phyloP scores from a whole-genome alignment of 192 early-diverging fungal species.

The Entomortierella chlamydospora region DNA sequence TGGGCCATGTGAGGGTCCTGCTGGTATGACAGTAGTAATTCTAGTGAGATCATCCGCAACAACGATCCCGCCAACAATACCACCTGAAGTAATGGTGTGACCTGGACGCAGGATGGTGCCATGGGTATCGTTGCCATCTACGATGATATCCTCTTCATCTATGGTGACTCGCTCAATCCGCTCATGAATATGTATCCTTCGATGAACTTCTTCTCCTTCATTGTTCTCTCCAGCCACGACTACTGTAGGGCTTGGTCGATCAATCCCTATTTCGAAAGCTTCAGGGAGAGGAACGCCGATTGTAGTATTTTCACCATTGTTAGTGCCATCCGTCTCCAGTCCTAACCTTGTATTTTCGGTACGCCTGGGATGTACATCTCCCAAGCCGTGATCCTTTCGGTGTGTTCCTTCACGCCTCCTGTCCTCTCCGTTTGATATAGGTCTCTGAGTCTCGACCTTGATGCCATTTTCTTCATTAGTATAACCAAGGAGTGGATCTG shows the following conservation, averaged over 20 bases:
- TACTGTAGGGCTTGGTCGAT: background rate
- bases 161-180: constrained; percentile 9
- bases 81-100: background rate
- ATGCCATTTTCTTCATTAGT: background rate
- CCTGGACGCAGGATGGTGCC: background rate
- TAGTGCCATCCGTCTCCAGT: background rate
- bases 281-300: background rate
- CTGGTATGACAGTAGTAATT: background rate
- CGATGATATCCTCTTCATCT: constrained; percentile 3
- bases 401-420: background rate
- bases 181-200: constrained; percentile 24
- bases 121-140: background rate
- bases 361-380: background rate
- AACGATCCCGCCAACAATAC: background rate
- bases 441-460: background rate
- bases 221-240: background rate
- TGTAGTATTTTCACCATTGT: background rate
- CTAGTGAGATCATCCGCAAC: background rate
- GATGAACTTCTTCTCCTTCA: constrained; percentile 7
- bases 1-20: no score
- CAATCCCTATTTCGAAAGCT: background rate
- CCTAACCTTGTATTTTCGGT: constrained; percentile 6
- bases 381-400: background rate
- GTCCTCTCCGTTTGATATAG: background rate
- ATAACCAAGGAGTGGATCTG: background rate